Evolutionary conservation across 306 rosid genomes (phyloP).

Genomic region (Prunus dulcis): DNA sequence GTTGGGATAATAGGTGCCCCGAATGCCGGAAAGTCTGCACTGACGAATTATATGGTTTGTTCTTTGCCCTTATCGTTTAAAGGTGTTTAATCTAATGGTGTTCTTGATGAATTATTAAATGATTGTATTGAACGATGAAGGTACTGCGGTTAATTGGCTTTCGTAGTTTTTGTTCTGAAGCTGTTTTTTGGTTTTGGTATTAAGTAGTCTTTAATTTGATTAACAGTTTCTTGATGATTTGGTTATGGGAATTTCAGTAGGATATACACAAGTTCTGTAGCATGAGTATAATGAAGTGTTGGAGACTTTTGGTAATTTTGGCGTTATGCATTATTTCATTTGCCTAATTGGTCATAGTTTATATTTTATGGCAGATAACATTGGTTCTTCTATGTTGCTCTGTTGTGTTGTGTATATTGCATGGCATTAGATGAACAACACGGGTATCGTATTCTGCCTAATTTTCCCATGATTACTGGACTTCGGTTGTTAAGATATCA

Average conservation of each 20-base stretch:
- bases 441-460: not conserved
- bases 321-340: not conserved
- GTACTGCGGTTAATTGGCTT: not conserved
- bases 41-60: conserved; percentile 80
- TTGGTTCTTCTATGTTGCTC: not conserved
- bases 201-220: not conserved
- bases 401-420: not conserved
- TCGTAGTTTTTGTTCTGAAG: not conserved
- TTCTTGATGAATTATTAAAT: not conserved
- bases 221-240: not conserved
- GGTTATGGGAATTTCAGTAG: not conserved
- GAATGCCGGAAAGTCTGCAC: conserved; percentile 91
- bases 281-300: not conserved
- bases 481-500: not conserved
- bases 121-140: not conserved
- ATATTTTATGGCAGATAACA: not conserved
- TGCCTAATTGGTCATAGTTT: not conserved
- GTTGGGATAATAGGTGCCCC: conserved; percentile 96
- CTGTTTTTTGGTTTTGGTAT: not conserved
- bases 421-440: not conserved
- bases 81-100: not conserved
- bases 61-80: not conserved
- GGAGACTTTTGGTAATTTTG: not conserved
- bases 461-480: not conserved
- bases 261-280: not conserved